A percentile compares a stretch with the other conserved stretches of the same genome.
phyloP scores from a whole-genome alignment of 179 eudicot species.

The Beta lomatogona region DNA sequence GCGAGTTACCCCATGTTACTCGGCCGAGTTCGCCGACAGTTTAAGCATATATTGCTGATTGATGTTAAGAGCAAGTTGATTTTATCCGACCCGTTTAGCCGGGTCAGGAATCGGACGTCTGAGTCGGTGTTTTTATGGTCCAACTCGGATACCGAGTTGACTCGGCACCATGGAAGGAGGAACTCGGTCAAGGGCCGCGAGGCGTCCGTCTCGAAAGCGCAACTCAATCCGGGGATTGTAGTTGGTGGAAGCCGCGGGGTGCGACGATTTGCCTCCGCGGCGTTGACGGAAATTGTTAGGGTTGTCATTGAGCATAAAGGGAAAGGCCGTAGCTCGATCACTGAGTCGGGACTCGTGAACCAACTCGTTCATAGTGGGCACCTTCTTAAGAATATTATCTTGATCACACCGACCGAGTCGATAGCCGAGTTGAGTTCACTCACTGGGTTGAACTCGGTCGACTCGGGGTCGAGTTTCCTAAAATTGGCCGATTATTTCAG shows the following conservation, averaged over 20 bases:
- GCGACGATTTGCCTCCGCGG: conserved; percentile 55
- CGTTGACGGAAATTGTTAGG: conserved; percentile 67
- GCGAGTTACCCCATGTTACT: conserved; percentile 85
- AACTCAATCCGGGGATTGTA: conserved; percentile 42
- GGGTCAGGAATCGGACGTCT: conserved; percentile 49
- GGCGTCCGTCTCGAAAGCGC: background rate
- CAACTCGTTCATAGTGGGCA: conserved; percentile 58
- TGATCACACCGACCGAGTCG: conserved; percentile 45
- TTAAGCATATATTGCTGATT: conserved; percentile 62
- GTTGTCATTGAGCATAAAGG: conserved; percentile 46
- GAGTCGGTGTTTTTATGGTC: conserved; percentile 53
- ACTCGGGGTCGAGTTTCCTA: conserved; percentile 26
- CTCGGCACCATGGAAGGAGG: conserved; percentile 34
- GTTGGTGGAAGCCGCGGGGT: conserved; percentile 77
- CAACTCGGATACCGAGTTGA: conserved; percentile 9
- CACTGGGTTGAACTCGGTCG: conserved; percentile 30
- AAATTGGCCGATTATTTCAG: conserved; percentile 24
- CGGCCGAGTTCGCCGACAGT: conserved; percentile 69
- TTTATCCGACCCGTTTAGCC: conserved; percentile 68
- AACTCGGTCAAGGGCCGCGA: conserved; percentile 21
- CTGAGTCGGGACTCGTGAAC: conserved; percentile 61
- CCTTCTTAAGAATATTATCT: conserved; percentile 47
- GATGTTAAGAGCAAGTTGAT: conserved; percentile 49
- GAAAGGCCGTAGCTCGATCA: conserved; percentile 41
- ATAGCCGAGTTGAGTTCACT: conserved; percentile 57